phyloP scores from a whole-genome alignment of 2,329 filamentous ascomycete genomes.

The Fusarium sp. region DNA sequence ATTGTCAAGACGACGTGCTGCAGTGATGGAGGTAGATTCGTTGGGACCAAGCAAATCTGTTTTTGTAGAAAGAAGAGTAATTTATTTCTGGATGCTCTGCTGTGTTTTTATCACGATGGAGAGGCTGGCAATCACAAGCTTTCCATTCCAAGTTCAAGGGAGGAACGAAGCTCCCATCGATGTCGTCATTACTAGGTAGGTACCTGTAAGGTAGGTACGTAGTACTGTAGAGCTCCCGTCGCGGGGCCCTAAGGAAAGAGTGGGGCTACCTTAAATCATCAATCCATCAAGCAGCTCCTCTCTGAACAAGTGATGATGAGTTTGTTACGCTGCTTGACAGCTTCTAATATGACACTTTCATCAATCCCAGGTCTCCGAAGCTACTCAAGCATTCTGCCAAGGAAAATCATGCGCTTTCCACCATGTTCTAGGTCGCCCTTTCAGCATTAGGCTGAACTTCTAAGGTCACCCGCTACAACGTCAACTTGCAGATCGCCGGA shows the following conservation, averaged over 20 bases:
- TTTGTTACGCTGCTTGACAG: constrained; percentile 16
- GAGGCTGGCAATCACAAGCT: constrained; percentile 30
- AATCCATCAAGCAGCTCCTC: neutral
- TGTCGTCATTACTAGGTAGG: constrained; percentile 37
- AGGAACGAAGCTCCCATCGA: constrained; percentile 31
- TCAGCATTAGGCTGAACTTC: neutral
- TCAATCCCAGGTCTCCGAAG: neutral
- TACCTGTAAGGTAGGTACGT: neutral
- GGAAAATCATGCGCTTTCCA: neutral
- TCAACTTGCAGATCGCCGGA: constrained; percentile 35
- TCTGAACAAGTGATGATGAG: constrained; percentile 14
- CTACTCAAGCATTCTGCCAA: neutral
- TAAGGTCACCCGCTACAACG: constrained; percentile 13
- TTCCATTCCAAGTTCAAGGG: constrained; percentile 34
- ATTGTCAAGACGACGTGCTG: neutral
- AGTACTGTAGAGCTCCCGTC: neutral
- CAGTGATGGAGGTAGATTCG: neutral
- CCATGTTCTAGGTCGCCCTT: neutral
- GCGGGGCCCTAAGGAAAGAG: constrained; percentile 10
- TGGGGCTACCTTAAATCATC: constrained; percentile 26
- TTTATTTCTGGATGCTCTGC: neutral
- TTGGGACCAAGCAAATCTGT: neutral
- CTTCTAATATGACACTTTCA: constrained; percentile 18
- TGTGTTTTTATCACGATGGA: constrained; percentile 13
- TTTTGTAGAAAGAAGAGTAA: neutral